Evolutionary conservation across 1,284 basidiomycete species (phyloP), one percentile per base, ranked within the genome.

Genomic region (Hypsizygus ulmarius): DNA sequence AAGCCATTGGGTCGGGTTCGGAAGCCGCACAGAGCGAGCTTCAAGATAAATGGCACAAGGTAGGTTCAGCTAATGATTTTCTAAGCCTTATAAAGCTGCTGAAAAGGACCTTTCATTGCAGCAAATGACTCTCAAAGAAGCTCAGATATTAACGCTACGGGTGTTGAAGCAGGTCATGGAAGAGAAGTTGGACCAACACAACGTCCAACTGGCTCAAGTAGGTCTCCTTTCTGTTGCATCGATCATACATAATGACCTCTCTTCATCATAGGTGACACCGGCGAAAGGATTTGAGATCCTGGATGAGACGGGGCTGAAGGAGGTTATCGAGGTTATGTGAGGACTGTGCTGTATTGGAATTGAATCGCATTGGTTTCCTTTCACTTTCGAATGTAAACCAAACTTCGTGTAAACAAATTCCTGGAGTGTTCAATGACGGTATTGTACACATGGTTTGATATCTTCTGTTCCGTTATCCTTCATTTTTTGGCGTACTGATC

Each of bases 141-240:
- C 95, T 1, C 90, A 95, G 59, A 75, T 82, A 28, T 72, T 99
- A 50, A 89, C 92, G 9, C 73, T 99, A 52, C 87, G 87, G 54
- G 92, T 97, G 36, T 73, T 99, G 55, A 98, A 98, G 74, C 95
- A 99, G 73, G 97, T 99, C 40, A 99, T 99, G 97, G 97, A 99
- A 70, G 97, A 99, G 76, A 96, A 96, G 69, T 79, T 99, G 34
- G 93, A 97, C 69, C 91, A 97, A 64, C 91, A 97, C 73, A 99
- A 99, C 61, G 94, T 99, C 16, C 96, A 99, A 70, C 77, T 99
- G 16, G 95, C 96, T 44, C 91, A 95, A 78, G 93, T 89, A 47
- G 39, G 75, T 69, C 44, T 30, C 34, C 15, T 14, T 14, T 32
- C 39, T 33, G 35, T 28, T 15, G 18, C 44, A 40, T 38, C 36